Evolutionary conservation across 2,329 filamentous ascomycete species (phyloP).

Genomic region (Penicillium hordei): DNA sequence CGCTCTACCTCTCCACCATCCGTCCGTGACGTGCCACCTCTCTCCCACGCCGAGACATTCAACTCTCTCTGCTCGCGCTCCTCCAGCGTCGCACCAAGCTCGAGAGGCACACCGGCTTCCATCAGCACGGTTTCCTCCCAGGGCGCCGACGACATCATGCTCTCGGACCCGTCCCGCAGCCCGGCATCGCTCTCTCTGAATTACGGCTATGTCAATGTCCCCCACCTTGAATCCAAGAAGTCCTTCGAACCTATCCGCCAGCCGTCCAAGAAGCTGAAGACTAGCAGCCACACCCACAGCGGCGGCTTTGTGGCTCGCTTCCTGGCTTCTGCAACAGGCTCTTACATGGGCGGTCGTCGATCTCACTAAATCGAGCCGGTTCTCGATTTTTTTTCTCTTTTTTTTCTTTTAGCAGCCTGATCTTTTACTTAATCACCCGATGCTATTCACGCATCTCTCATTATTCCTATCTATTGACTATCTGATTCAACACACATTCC

Average conservation of each 20-base stretch:
- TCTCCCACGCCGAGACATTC: constrained; percentile 44
- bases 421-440: constrained; percentile 11
- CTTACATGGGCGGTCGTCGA: constrained; percentile 43
- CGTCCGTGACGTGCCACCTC: constrained; percentile 44
- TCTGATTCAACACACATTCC: not conserved
- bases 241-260: constrained; percentile 31
- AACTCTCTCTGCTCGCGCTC: constrained; percentile 46
- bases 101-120: constrained; percentile 45
- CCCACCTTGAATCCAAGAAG: constrained; percentile 34
- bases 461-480: not conserved
- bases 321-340: constrained; percentile 43
- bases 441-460: not conserved
- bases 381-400: constrained; percentile 10
- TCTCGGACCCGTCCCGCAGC: constrained; percentile 36
- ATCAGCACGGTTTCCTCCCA: constrained; percentile 41
- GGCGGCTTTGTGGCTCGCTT: constrained; percentile 46
- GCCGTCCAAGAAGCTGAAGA: constrained; percentile 45
- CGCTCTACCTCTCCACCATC: constrained; percentile 47
- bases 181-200: constrained; percentile 31
- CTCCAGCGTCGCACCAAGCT: constrained; percentile 46
- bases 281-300: constrained; percentile 28
- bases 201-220: constrained; percentile 39
- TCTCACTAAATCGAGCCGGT: constrained; percentile 29
- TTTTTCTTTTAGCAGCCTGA: not conserved
- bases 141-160: constrained; percentile 36